Percentiles rank a stretch among this genome's conserved stretches.
Evolutionary conservation across 1,284 basidiomycete species (phyloP).

Genomic region (Vanrija sp.): DNA sequence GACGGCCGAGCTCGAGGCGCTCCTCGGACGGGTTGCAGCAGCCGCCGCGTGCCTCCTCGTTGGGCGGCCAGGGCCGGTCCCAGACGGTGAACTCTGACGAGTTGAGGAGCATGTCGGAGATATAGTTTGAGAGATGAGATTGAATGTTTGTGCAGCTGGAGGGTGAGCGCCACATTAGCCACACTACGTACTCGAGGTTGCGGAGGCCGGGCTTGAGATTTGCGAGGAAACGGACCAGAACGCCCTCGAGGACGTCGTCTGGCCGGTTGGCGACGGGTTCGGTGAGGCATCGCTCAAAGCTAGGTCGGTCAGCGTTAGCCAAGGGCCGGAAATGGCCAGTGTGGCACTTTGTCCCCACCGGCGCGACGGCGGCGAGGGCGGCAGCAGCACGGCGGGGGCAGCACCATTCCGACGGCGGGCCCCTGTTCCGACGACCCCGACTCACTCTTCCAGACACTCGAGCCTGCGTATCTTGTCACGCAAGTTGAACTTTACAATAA

Average conservation of each 20-base stretch:
- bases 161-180: constrained; percentile 4
- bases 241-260: constrained; percentile 44
- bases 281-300: constrained; percentile 36
- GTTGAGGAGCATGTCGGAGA: constrained; percentile 30
- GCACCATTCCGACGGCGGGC: not conserved
- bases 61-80: constrained; percentile 41
- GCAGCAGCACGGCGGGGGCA: not conserved
- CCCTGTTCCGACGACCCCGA: constrained; percentile 5
- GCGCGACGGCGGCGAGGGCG: not conserved
- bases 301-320: constrained; percentile 8
- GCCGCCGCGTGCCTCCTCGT: constrained; percentile 35
- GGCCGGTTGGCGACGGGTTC: constrained; percentile 42
- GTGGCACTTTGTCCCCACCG: constrained; percentile 10
- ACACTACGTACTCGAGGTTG: constrained; percentile 3
- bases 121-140: constrained; percentile 35
- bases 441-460: constrained; percentile 41
- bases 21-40: constrained; percentile 32
- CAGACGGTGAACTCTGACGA: constrained; percentile 44
- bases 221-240: constrained; percentile 36
- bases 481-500: constrained; percentile 43
- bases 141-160: constrained; percentile 41
- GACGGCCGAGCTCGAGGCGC: constrained; percentile 28
- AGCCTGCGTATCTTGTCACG: constrained; percentile 28
- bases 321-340: not conserved
- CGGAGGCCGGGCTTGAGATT: constrained; percentile 33